Evolutionary conservation across 345 rosid species (phyloP).

Genomic region (Laguncularia racemosa): DNA sequence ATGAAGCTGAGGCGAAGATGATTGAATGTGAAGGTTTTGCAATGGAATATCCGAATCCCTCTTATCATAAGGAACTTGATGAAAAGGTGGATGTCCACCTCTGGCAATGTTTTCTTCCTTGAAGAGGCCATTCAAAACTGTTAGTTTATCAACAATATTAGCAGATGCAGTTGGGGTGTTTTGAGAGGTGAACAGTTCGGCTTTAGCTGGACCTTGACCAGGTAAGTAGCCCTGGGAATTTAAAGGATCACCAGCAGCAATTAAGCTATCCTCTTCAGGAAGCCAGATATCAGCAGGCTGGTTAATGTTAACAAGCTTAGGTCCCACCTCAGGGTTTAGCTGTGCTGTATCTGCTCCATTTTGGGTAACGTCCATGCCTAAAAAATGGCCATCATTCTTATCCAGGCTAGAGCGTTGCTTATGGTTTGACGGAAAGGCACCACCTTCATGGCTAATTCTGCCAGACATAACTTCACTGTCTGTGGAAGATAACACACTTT

Average conservation of each 20-base stretch:
- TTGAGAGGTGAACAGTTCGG: constrained; percentile 31
- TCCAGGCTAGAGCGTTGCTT: constrained; percentile 33
- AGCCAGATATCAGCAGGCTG: constrained; percentile 22
- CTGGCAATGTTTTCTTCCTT: constrained; percentile 43
- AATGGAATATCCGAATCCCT: constrained; percentile 42
- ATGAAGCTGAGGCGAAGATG: constrained; percentile 40
- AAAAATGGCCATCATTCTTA: constrained; percentile 31
- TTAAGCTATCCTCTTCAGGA: constrained; percentile 52
- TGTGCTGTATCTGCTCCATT: constrained; percentile 32
- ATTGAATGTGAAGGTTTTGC: constrained; percentile 27
- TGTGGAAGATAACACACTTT: constrained; percentile 20
- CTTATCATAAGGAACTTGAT: constrained; percentile 39
- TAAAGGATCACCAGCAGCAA: constrained; percentile 23
- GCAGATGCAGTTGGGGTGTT: constrained; percentile 17
- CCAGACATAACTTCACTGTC: constrained; percentile 23
- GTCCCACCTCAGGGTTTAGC: constrained; percentile 32
- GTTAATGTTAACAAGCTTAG: constrained; percentile 27
- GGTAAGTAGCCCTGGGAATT: constrained; percentile 26
- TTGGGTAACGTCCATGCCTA: constrained; percentile 34
- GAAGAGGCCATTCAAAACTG: constrained; percentile 47
- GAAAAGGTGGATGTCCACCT: constrained; percentile 42
- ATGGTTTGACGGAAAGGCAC: constrained; percentile 29
- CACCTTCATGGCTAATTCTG: constrained; percentile 19
- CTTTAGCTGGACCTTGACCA: constrained; percentile 35
- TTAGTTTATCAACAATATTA: constrained; percentile 53